Evolutionary conservation across 768 basidiomycete genomes (phyloP).

Genomic region (Lentinula edodes): DNA sequence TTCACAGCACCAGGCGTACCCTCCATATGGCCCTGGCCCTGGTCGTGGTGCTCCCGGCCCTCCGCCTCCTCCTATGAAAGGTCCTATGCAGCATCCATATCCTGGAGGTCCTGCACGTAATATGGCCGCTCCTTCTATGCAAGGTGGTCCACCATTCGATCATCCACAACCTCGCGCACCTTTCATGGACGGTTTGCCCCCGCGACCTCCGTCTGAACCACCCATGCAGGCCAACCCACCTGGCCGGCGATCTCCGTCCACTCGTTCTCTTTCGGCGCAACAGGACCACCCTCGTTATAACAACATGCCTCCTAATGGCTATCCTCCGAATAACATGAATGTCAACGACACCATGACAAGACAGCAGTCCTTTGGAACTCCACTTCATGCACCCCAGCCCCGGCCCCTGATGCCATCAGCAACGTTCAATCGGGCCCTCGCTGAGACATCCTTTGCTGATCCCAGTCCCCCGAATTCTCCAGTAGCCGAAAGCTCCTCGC

Average conservation of each 20-base stretch:
- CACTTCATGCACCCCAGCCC: constrained; percentile 34
- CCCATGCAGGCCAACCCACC: constrained; percentile 21
- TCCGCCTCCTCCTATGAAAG: constrained; percentile 14
- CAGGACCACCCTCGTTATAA: constrained; percentile 29
- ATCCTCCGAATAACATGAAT: constrained; percentile 22
- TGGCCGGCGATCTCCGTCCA: constrained; percentile 48
- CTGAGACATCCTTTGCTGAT: constrained; percentile 50
- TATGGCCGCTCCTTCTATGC: constrained; percentile 8
- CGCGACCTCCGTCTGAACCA: constrained; percentile 48
- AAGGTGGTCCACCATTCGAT: constrained; percentile 5
- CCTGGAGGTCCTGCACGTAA: constrained; percentile 2
- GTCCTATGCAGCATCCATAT: not conserved
- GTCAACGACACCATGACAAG: constrained; percentile 9
- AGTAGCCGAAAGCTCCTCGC: constrained; percentile 42
- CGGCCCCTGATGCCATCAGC: constrained; percentile 62
- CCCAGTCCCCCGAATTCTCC: constrained; percentile 87
- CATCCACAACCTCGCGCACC: constrained; percentile 8
- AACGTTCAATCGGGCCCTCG: constrained; percentile 44
- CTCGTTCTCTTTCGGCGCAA: constrained; percentile 45
- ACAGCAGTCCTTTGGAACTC: not conserved
- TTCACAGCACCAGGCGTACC: not conserved
- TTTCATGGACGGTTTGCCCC: constrained; percentile 19
- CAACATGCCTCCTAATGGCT: constrained; percentile 29
- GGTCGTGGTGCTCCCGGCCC: not conserved
- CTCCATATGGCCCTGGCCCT: not conserved